Base-by-base conservation (phyloP, 1,139 yeast species). In the Pichia sp. region DNA sequence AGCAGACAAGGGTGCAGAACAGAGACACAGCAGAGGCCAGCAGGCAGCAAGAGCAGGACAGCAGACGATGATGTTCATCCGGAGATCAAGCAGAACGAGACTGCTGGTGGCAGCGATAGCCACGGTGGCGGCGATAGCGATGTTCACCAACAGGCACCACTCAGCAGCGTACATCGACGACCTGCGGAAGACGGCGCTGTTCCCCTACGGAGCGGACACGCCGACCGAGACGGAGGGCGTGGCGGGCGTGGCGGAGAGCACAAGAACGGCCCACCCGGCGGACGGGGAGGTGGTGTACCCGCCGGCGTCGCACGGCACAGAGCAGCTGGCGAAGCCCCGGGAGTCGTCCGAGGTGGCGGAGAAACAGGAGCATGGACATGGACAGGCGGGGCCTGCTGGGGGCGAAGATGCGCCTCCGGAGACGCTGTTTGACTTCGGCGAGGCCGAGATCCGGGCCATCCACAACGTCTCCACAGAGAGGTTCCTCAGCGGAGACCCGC, bases 401-500 rank as follows among this genome's bases (percentile, higher is more conserved):
- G 41, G 8, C 11, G 38, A 4, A 10, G 8, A 10, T 10, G 11
- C 36, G 10, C 36, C 36, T 32, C 36, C 36, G 10, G 44, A 40
- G 8, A 6, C 10, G 15, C 30, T 34, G 8, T 46, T 46, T 19
- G 30, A 36, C 15, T 46, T 30, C 29, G 8, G 30, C n/a, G 23
- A 23, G 5, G 42, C 23, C 5, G 31, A 46, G 15, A 32, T 46
- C 8, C n/a, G 8, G n/a, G 29, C 26, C 16, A 19, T 54, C 4
- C 43, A 54, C 31, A 23, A 47, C 1, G 50, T 54, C 3, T 15
- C 58, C 13, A 46, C 63, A 10, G 61, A 59, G 13, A 61, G 62
- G 34, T 62, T 66, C 16, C 47, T 63, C 3, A 59, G 59, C 29
- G 69, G 69, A 34, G 64, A 65, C 54, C 46, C 54, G 13, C 57